These are phyloP conservation scores for Yamadazyma nakazawae DNA, from an alignment of 805 yeast genomes.

Conservation along the genomic window DNA sequence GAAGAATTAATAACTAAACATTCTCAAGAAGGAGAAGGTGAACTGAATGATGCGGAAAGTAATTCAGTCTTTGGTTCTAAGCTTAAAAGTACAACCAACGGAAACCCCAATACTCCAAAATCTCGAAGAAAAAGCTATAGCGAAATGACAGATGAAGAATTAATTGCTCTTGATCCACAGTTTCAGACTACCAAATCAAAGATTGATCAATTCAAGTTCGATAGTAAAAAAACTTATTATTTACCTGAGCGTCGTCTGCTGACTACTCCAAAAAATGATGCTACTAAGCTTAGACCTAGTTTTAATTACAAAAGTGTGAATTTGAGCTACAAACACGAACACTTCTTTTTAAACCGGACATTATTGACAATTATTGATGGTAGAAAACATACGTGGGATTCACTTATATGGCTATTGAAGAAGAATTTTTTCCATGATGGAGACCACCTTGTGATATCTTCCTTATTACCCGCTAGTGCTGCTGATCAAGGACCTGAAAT, in stretches of 20 bases:
- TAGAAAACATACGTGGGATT: conserved; percentile 43
- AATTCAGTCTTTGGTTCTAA: conserved; percentile 2
- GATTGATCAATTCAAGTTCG: conserved; percentile 45
- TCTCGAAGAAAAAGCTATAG: conserved; percentile 41
- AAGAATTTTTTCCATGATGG: conserved; percentile 31
- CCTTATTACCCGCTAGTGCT: conserved; percentile 25
- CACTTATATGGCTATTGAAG: conserved; percentile 34
- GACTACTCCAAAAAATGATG: conserved; percentile 5
- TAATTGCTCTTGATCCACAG: conserved; percentile 53
- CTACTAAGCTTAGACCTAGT: conserved; percentile 23
- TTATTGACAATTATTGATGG: conserved; percentile 38
- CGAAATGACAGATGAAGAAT: conserved; percentile 53
- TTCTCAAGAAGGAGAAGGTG: conserved; percentile 8
- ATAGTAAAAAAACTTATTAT: conserved; percentile 33
- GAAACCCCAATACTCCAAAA: neutral
- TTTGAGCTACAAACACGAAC: conserved; percentile 44
- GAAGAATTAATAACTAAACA: conserved; percentile 8
- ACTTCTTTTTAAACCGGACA: conserved; percentile 24
- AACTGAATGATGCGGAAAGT: neutral
- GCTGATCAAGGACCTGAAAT: neutral
- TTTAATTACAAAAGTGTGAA: conserved; percentile 37
- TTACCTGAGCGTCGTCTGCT: conserved; percentile 15
- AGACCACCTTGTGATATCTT: conserved; percentile 36
- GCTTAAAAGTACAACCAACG: conserved; percentile 2
- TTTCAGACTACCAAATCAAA: conserved; percentile 37